Evolutionary conservation across 75 land plant genomes (phyloP), one percentile per base, ranked within the genome.

Genomic region (Adiantum capillusveneris): DNA sequence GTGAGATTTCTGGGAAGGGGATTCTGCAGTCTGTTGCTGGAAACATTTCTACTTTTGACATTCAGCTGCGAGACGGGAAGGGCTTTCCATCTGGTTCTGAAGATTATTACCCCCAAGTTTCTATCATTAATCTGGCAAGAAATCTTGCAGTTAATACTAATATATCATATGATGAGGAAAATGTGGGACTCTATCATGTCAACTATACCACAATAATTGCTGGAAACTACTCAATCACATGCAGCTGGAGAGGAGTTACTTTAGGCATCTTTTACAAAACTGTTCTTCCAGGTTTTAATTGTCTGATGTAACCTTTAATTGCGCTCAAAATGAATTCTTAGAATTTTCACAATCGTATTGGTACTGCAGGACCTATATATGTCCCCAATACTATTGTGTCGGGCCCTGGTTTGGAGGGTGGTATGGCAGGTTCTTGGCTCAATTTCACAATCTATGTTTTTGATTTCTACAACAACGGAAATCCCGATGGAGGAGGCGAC

Each of bases 261-360:
- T 19, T 48, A 48, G 20, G 20, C 18, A 11, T 19, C 13, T 16
- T 48, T 11, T 19, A 48, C 11, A 48, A 48, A 48, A 11, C 9
- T 6, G 51, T 48, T 48, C 18, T 13, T 48, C 20, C 51, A 48
- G 51, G 51, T 48, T 11, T 11, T 48, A 48, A 48, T 48, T 48
- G 13, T 48, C n/a, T n/a, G n/a, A n/a, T n/a, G n/a, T n/a, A n/a
- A n/a, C n/a, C n/a, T n/a, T n/a, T n/a, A n/a, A n/a, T n/a, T n/a
- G n/a, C n/a, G n/a, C n/a, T n/a, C n/a, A n/a, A n/a, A n/a, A n/a
- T n/a, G n/a, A n/a, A n/a, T n/a, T n/a, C n/a, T n/a, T n/a, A n/a
- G n/a, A n/a, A n/a, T n/a, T n/a, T n/a, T n/a, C n/a, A n/a, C n/a
- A n/a, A n/a, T n/a, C 12, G 9, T 41, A 41, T 41, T 41, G 9